Percentiles rank a stretch among this genome's conserved stretches.
Conservation (phyloP, 257 asterid genomes). For the Ehretia macrophylla region DNA sequence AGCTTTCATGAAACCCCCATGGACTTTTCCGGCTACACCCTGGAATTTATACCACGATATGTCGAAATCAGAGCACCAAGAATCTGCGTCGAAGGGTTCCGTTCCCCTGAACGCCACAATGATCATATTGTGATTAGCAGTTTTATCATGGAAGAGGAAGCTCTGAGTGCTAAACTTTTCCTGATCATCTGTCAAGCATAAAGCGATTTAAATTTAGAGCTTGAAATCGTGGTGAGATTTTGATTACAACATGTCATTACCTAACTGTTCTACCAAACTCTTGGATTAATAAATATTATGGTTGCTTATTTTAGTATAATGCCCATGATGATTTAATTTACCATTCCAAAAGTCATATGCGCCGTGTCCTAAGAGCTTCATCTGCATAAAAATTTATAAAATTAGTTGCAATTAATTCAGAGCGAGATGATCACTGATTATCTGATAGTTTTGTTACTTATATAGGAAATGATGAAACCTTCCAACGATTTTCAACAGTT, state of each 20-base stretch:
- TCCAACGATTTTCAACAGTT: constrained; percentile 49
- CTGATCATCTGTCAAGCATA: constrained; percentile 17
- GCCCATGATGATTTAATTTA: constrained; percentile 14
- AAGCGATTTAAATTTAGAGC: background rate
- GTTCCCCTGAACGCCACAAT: constrained; percentile 25
- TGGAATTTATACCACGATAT: constrained; percentile 18
- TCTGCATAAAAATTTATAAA: constrained; percentile 27
- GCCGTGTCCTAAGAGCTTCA: constrained; percentile 36
- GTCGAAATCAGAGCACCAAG: constrained; percentile 27
- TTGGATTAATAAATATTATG: no score
- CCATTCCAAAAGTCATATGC: constrained; percentile 46
- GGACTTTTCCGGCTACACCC: constrained; percentile 38
- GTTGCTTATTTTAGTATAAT: no score
- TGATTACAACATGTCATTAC: no score
- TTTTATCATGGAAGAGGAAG: constrained; percentile 19
- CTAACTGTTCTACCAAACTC: no score
- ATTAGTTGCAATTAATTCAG: background rate
- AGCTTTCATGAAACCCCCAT: constrained; percentile 58
- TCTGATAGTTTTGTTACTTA: no score
- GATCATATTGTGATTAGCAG: constrained; percentile 10
- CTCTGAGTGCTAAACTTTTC: constrained; percentile 17
- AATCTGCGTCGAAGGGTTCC: constrained; percentile 23
- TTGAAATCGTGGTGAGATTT: background rate
- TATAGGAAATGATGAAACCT: constrained; percentile 33
- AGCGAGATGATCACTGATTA: no score